Base-by-base conservation (phyloP, 495 filamentous ascomycete genomes). In the Podospora sp. region DNA sequence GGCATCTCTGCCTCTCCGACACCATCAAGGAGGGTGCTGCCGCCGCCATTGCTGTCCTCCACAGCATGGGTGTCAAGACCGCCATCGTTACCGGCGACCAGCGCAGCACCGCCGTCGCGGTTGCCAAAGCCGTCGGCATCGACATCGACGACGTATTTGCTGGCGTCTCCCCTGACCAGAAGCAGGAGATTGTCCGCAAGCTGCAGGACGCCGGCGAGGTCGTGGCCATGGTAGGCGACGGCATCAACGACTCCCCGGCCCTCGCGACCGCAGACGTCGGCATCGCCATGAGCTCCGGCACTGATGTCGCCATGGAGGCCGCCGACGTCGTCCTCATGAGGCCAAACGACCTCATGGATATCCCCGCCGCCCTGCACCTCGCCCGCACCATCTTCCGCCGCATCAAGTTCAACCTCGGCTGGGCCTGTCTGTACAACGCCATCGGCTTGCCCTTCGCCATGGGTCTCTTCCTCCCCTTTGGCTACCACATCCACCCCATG, bases 221-320 rank as follows among this genome's bases (percentile, higher is more conserved):
- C 60, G 91, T 99, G 24, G 95, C 92, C 70, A 98, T 99, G 95
- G 95, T 98, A 24, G 95, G 95, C 61, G 95, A 99, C 75, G 95
- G 95, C 46, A 97, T 99, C 84, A 99, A 99, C 77, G 95, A 99
- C 82, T 97, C 94, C 0, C 95, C 95, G 0, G 95, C 95, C 1
- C 86, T 99, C 1, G 95, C 94, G 18, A 97, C 93, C 1, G 93
- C 95, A 29, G 87, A 93, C 66, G 88, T 98, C 52, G 95, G 95
- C 65, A 97, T 99, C 71, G 93, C 94, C 20, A 90, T 99, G 75
- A 86, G 91, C 20, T 92, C 89, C 0, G 95, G 95, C 63, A 98
- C 95, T 0, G 95, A 99, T 78, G 94, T 99, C 1, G 95, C 95
- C 49, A 94, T 99, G 88, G 95, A 99, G 80, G 95, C 95, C 4